These are phyloP conservation scores for Venturiaceae sp. DNA, from an alignment of 2,329 filamentous ascomycete genomes.

Conservation along the genomic window DNA sequence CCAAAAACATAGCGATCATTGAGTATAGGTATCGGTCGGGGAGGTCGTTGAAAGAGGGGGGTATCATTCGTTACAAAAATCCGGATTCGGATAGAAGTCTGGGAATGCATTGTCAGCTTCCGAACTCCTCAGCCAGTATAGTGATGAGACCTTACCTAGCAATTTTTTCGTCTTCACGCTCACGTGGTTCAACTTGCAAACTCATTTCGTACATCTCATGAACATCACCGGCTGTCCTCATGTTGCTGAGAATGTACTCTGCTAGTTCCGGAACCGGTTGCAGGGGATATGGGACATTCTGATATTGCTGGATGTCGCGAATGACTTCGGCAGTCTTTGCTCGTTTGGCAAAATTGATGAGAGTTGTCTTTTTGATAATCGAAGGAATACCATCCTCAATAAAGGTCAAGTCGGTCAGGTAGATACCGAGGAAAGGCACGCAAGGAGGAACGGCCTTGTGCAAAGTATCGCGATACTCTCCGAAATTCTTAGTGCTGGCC, in stretches of 20 bases:
- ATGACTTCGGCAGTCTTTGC: constrained; percentile 98
- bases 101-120: constrained; percentile 11
- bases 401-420: constrained; percentile 93
- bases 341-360: constrained; percentile 98
- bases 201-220: constrained; percentile 99
- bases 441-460: constrained; percentile 92
- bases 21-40: neutral
- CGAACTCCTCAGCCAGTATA: neutral
- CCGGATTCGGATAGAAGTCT: constrained; percentile 46
- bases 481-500: constrained; percentile 97
- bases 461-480: constrained; percentile 86
- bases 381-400: constrained; percentile 98
- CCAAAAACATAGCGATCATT: neutral
- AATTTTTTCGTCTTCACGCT: constrained; percentile 98
- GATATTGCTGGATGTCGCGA: constrained; percentile 95
- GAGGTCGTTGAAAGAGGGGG: neutral
- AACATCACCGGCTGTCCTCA: constrained; percentile 90
- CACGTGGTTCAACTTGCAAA: constrained; percentile 82
- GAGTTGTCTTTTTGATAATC: constrained; percentile 87
- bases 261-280: constrained; percentile 86
- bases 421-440: constrained; percentile 98
- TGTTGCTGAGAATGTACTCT: constrained; percentile 93
- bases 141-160: constrained; percentile 67
- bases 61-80: constrained; percentile 33
- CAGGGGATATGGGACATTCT: constrained; percentile 91